phyloP scores from a whole-genome alignment of 108 stramenopile species.

The Skeletonema menzelii region DNA sequence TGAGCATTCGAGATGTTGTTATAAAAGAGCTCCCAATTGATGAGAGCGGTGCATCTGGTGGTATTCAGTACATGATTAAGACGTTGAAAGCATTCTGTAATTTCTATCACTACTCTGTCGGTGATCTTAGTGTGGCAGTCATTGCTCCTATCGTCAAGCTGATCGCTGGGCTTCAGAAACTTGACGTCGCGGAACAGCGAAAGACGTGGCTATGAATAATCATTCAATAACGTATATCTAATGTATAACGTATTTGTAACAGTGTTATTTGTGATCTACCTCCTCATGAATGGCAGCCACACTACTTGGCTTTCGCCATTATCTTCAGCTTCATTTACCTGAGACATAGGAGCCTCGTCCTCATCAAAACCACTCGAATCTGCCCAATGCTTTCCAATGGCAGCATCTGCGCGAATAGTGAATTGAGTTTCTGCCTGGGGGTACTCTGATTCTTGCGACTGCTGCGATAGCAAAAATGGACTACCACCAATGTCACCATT shows the following conservation, averaged over 20 bases:
- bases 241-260: neutral
- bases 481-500: neutral
- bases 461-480: neutral
- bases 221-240: neutral
- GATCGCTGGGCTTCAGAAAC: slow-evolving; percentile 56
- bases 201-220: neutral
- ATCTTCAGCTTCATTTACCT: slow-evolving; percentile 27
- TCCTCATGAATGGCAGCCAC: slow-evolving; percentile 24
- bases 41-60: slow-evolving; percentile 40
- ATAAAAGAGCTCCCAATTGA: slow-evolving; percentile 55
- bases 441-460: neutral
- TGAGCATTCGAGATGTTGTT: slow-evolving; percentile 50
- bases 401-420: slow-evolving; percentile 19
- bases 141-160: slow-evolving; percentile 73
- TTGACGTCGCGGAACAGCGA: slow-evolving; percentile 9
- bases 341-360: slow-evolving; percentile 19
- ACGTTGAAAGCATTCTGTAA: slow-evolving; percentile 86
- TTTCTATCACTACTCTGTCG: slow-evolving; percentile 79
- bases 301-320: slow-evolving; percentile 39
- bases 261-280: slow-evolving; percentile 2
- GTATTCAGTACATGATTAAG: slow-evolving; percentile 66
- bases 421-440: slow-evolving; percentile 10
- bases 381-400: neutral
- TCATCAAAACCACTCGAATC: slow-evolving; percentile 1
- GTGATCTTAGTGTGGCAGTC: slow-evolving; percentile 79